Conservation (phyloP, 1,139 yeast genomes). For the Taphrina deformans region DNA sequence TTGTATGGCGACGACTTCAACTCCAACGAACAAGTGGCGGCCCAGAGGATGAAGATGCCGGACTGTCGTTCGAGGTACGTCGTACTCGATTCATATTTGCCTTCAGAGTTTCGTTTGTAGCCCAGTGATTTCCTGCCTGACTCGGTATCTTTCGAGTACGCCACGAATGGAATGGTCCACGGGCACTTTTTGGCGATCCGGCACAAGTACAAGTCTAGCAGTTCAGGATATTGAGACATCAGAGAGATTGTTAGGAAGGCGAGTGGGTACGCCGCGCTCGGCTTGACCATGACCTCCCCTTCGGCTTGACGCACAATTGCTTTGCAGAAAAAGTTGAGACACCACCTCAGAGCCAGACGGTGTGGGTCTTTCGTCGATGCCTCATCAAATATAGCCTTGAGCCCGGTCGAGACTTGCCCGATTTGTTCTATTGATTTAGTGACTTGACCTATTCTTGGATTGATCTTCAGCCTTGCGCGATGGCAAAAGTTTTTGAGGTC, state of each 20-base stretch:
- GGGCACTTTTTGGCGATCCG: conserved; percentile 92
- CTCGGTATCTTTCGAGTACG: conserved; percentile 61
- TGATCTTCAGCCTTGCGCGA: conserved; percentile 66
- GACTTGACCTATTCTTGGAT: conserved; percentile 88
- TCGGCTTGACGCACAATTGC: conserved; percentile 89
- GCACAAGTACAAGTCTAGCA: conserved; percentile 68
- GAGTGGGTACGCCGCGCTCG: conserved; percentile 76
- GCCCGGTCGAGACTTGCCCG: conserved; percentile 53
- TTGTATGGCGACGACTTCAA: conserved; percentile 54
- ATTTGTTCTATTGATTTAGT: conserved; percentile 70
- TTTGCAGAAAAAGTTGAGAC: conserved; percentile 77
- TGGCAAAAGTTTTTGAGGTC: conserved; percentile 48
- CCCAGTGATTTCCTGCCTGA: conserved; percentile 86
- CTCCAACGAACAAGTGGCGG: conserved; percentile 58
- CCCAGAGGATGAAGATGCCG: conserved; percentile 80
- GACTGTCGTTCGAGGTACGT: conserved; percentile 81
- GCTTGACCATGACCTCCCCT: conserved; percentile 79
- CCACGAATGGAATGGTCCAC: conserved; percentile 61
- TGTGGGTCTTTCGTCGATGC: conserved; percentile 45
- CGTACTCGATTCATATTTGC: conserved; percentile 41
- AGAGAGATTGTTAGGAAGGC: conserved; percentile 64
- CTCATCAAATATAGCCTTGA: conserved; percentile 53
- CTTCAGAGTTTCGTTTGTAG: conserved; percentile 64
- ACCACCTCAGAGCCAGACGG: conserved; percentile 62
- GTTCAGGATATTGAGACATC: conserved; percentile 60